These are phyloP conservation scores for Aphanomyces stellatus DNA, from an alignment of 352 stramenopile species.

Conservation along the genomic window DNA sequence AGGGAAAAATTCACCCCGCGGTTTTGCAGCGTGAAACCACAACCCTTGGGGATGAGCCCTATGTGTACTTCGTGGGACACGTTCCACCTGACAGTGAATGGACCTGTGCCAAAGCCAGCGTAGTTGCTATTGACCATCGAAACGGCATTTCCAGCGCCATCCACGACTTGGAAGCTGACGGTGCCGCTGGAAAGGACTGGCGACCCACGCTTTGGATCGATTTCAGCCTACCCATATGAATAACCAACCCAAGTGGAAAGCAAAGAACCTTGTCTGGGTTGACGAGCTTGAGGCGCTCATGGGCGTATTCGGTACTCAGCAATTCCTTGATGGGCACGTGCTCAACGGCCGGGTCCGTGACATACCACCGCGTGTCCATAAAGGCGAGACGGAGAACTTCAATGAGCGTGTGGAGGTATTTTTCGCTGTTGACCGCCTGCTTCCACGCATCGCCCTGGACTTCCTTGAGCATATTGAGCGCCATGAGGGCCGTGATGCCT, in stretches of 20 bases:
- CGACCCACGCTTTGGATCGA: conserved; percentile 50
- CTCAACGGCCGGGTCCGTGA: conserved; percentile 57
- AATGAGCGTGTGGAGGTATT: conserved; percentile 87
- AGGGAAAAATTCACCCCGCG: conserved; percentile 92
- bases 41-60: conserved; percentile 85
- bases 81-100: neutral
- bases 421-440: conserved; percentile 38
- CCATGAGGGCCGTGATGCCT: conserved; percentile 93
- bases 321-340: conserved; percentile 59
- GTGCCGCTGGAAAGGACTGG: conserved; percentile 80
- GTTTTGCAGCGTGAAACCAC: conserved; percentile 97
- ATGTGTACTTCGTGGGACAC: neutral
- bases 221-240: conserved; percentile 31
- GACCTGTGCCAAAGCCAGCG: conserved; percentile 91
- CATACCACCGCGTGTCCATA: conserved; percentile 82
- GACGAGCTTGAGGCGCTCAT: conserved; percentile 39
- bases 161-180: conserved; percentile 95
- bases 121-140: conserved; percentile 99
- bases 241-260: too few species aligned
- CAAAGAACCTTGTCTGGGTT: conserved; percentile 21
- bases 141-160: conserved; percentile 91
- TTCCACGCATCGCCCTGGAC: conserved; percentile 27
- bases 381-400: conserved; percentile 92
- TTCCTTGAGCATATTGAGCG: conserved; percentile 87
- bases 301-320: conserved; percentile 71